Evolutionary conservation across 1,284 basidiomycete genomes (phyloP).

Genomic region (Naganishia sp.): DNA sequence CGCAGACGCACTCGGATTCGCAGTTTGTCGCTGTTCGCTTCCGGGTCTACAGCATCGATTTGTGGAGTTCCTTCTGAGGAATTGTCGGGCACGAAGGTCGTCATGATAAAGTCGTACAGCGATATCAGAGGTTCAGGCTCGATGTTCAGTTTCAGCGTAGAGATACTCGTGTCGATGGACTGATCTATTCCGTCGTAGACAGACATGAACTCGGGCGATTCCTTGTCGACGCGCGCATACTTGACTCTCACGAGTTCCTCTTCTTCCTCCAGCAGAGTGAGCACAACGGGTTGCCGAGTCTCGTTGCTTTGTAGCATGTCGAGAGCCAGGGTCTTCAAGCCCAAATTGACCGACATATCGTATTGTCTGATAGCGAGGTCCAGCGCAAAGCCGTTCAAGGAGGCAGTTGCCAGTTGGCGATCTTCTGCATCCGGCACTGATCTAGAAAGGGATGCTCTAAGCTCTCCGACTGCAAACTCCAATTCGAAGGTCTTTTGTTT

Average conservation of each 20-base stretch:
- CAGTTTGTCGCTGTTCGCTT: slow-evolving; percentile 62
- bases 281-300: slow-evolving; percentile 46
- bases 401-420: slow-evolving; percentile 69
- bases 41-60: slow-evolving; percentile 33
- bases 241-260: slow-evolving; percentile 80
- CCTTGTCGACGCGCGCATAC: slow-evolving; percentile 78
- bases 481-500: slow-evolving; percentile 87
- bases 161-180: slow-evolving; percentile 82
- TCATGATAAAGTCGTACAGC: slow-evolving; percentile 97
- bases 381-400: slow-evolving; percentile 77
- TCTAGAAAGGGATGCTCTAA: slow-evolving; percentile 82
- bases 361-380: slow-evolving; percentile 73
- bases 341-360: slow-evolving; percentile 85
- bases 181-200: slow-evolving; percentile 87
- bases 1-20: slow-evolving; percentile 82
- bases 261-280: slow-evolving; percentile 33
- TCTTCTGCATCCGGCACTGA: slow-evolving; percentile 48
- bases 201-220: slow-evolving; percentile 82
- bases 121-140: slow-evolving; percentile 89
- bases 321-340: slow-evolving; percentile 67
- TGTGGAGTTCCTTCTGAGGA: slow-evolving; percentile 37
- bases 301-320: slow-evolving; percentile 63
- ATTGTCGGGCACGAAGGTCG: slow-evolving; percentile 76
- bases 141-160: slow-evolving; percentile 87
- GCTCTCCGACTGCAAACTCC: slow-evolving; percentile 81